phyloP scores from a whole-genome alignment of 371 early-diverging fungal species.

The Blakeslea trispora region DNA sequence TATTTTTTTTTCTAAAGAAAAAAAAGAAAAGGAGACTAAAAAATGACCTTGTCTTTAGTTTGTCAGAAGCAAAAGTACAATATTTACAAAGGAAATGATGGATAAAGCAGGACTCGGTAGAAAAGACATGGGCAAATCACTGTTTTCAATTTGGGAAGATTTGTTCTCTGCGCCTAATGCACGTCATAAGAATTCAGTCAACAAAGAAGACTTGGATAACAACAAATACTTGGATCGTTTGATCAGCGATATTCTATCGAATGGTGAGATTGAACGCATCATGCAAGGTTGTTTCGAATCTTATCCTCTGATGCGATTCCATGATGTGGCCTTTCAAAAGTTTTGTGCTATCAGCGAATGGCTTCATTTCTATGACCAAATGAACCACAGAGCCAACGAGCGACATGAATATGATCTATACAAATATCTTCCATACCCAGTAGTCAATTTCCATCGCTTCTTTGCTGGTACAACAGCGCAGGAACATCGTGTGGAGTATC shows the following conservation, averaged over 20 bases:
- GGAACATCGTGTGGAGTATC: conserved; percentile 75
- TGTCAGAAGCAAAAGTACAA: conserved; percentile 40
- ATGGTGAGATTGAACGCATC: conserved; percentile 83
- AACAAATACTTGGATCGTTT: conserved; percentile 56
- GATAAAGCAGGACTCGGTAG: conserved; percentile 60
- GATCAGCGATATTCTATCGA: conserved; percentile 53
- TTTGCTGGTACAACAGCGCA: conserved; percentile 74
- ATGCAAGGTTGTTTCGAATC: conserved; percentile 93
- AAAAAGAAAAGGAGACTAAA: not conserved
- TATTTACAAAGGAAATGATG: conserved; percentile 62
- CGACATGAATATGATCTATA: conserved; percentile 55
- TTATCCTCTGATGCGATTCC: conserved; percentile 75
- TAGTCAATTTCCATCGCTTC: conserved; percentile 79
- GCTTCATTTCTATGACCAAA: conserved; percentile 80
- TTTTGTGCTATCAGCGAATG: conserved; percentile 71
- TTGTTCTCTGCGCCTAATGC: conserved; percentile 61
- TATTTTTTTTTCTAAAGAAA: conserved; percentile 42
- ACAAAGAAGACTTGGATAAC: conserved; percentile 17
- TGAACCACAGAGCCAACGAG: conserved; percentile 55
- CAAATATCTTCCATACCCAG: conserved; percentile 72
- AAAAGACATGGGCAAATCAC: conserved; percentile 81
- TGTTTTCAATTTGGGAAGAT: conserved; percentile 81
- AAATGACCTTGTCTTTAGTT: conserved; percentile 20
- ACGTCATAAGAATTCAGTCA: conserved; percentile 17
- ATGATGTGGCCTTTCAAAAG: conserved; percentile 74